Base-by-base conservation (phyloP, 2,329 filamentous ascomycete genomes). In the Colletotrichum gloeosporioides region DNA sequence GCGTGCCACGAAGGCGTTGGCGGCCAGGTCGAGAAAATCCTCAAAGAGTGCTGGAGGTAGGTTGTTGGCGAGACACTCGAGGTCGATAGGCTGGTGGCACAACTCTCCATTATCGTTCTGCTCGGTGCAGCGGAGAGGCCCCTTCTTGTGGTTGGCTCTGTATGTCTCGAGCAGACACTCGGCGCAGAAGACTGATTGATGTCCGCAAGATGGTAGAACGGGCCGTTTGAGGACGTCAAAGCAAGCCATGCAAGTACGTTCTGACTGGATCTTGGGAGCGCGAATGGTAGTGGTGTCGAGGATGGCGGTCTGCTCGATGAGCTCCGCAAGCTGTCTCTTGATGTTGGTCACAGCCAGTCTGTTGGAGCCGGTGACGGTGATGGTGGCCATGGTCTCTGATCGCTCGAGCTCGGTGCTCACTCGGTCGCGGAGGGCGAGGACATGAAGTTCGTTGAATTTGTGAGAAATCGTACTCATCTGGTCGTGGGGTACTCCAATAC, bases 291-390 rank as follows among this genome's bases (percentile, higher is more conserved):
- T 49, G 18, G 39, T n/a, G 18, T 49, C 18, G 39, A 49, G 18
- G 39, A 49, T 1, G 18, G 39, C 1, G 18, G 18, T 49, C 12
- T n/a, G 39, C 39, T 2, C 5, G n/a, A 49, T 49, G 39, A 49
- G 39, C 39, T 49, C 39, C 0, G 1, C 39, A n/a, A 49, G 18
- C 39, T 49, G 39, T 1, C 39, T 1, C 39, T 49, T 49, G 18
- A 49, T 49, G 3, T 49, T 49, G 39, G 18, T 49, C 0, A 49
- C 39, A n/a, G 18, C 39, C 39, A n/a, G 39, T 0, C 39, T 1
- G 18, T n/a, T n/a, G 39, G 10, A 12, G 39, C 39, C 18, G 0
- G 39, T 49, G 0, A 49, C 1, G 0, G 0, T 49, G 39, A 49
- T 49, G 6, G 0, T n/a, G 39, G 39, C 39, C 18, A 7, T n/a